These are phyloP conservation scores for Larix kaempferi DNA, from an alignment of 75 land plant species.

Conservation along the genomic window DNA sequence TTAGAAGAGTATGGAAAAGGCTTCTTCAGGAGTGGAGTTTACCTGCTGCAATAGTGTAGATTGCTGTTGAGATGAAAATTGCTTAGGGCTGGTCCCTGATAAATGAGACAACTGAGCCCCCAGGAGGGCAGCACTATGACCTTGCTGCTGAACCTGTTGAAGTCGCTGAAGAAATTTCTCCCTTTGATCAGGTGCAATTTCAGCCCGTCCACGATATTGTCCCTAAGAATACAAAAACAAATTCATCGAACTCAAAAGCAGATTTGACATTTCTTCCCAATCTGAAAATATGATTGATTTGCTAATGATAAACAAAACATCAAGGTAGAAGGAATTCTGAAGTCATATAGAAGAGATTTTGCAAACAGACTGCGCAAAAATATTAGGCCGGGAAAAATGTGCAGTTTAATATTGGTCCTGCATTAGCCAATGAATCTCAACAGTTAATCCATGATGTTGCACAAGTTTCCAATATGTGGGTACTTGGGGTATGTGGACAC, in stretches of 20 bases:
- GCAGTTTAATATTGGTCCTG: too few relatives aligned
- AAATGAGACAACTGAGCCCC: conserved; percentile 46
- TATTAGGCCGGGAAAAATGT: too few relatives aligned
- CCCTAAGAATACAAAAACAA: conserved; percentile 41
- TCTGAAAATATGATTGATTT: too few relatives aligned
- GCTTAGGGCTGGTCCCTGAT: conserved; percentile 53
- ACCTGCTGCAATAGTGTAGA: conserved; percentile 69
- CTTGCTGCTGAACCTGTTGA: conserved; percentile 79
- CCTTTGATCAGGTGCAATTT: conserved; percentile 89
- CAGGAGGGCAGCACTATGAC: conserved; percentile 48
- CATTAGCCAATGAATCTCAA: too few relatives aligned
- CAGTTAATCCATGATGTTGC: too few relatives aligned
- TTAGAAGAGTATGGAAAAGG: not conserved
- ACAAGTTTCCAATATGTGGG: too few relatives aligned
- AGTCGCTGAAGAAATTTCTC: conserved; percentile 82
- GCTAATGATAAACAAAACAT: too few relatives aligned
- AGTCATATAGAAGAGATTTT: too few relatives aligned
- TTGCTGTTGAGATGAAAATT: conserved; percentile 51
- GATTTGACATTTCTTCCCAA: not conserved
- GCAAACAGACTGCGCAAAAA: too few relatives aligned
- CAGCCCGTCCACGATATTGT: conserved; percentile 76
- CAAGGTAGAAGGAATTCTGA: too few relatives aligned
- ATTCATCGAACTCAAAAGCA: not conserved
- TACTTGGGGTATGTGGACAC: too few relatives aligned
- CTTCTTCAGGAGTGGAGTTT: not conserved